phyloP scores from a whole-genome alignment of 179 eudicot genomes.

The Gypsophila paniculata region DNA sequence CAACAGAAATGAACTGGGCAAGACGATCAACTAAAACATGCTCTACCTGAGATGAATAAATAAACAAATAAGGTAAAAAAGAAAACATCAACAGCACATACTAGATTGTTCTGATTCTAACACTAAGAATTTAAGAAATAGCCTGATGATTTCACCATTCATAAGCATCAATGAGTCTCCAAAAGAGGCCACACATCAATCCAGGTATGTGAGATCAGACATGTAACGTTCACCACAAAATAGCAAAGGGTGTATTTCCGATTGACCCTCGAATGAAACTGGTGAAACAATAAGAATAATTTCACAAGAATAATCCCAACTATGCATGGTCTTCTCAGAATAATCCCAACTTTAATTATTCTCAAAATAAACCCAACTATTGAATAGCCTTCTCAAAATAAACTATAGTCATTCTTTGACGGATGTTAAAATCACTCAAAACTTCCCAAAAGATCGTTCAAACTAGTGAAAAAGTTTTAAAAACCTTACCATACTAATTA shows the following conservation, averaged over 20 bases:
- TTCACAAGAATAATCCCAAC: no score
- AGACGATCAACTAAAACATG: conserved; percentile 90
- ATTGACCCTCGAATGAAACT: not conserved
- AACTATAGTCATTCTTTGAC: no score
- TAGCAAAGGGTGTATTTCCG: not conserved
- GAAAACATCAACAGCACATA: conserved; percentile 6
- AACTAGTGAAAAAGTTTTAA: no score
- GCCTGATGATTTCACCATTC: not conserved
- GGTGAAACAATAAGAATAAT: not conserved
- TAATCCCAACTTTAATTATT: no score
- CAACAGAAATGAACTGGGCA: conserved; percentile 70
- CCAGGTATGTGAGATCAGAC: not conserved
- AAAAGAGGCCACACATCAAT: not conserved
- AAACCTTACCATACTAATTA: no score
- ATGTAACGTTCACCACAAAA: not conserved
- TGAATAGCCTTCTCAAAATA: no score
- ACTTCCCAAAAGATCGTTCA: no score
- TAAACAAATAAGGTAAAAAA: not conserved
- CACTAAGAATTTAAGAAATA: conserved; percentile 1
- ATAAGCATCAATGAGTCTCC: not conserved
- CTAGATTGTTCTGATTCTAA: not conserved
- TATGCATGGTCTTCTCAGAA: no score
- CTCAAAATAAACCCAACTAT: no score
- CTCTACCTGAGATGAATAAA: conserved; percentile 62
- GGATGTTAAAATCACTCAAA: no score